Conservation (phyloP, 2,329 filamentous ascomycete species). For the Pseudocercospora fijiensis region DNA sequence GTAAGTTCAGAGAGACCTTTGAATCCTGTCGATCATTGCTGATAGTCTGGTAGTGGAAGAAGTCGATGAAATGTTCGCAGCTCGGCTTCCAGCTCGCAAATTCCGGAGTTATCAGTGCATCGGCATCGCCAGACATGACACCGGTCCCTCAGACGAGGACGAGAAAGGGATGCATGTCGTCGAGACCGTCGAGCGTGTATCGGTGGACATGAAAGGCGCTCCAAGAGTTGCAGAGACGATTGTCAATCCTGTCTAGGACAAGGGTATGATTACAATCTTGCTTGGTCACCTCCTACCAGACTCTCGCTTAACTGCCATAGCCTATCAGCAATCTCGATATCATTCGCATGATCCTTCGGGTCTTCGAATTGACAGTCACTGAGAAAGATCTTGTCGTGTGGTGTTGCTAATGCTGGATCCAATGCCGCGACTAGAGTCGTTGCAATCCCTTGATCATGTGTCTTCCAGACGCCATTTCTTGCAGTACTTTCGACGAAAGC, state of each 20-base stretch:
- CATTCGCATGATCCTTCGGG: slow-evolving; percentile 39
- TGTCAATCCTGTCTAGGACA: not conserved
- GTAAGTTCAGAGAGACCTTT: not conserved
- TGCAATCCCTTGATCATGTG: slow-evolving; percentile 45
- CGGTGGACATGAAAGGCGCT: not conserved
- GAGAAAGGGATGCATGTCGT: not conserved
- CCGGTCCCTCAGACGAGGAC: slow-evolving; percentile 1
- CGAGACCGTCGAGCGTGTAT: not conserved
- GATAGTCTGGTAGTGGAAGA: slow-evolving; percentile 50
- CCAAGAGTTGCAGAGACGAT: not conserved
- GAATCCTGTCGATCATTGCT: not conserved
- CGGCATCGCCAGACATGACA: slow-evolving; percentile 19
- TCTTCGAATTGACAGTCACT: slow-evolving; percentile 39
- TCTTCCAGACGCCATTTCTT: slow-evolving; percentile 37
- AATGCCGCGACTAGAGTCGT: slow-evolving; percentile 48
- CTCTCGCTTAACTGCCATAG: slow-evolving; percentile 42
- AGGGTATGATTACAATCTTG: not conserved
- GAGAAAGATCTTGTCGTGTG: slow-evolving; percentile 31
- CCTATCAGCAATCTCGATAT: slow-evolving; percentile 41
- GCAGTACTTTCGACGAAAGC: slow-evolving; percentile 26
- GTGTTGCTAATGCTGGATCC: slow-evolving; percentile 41
- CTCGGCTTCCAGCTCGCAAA: slow-evolving; percentile 44
- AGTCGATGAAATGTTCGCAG: slow-evolving; percentile 56
- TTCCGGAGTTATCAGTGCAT: slow-evolving; percentile 44
- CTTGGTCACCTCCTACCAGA: not conserved